Evolutionary conservation across 257 asterid genomes (phyloP).

Genomic region (Eucommia ulmoides): DNA sequence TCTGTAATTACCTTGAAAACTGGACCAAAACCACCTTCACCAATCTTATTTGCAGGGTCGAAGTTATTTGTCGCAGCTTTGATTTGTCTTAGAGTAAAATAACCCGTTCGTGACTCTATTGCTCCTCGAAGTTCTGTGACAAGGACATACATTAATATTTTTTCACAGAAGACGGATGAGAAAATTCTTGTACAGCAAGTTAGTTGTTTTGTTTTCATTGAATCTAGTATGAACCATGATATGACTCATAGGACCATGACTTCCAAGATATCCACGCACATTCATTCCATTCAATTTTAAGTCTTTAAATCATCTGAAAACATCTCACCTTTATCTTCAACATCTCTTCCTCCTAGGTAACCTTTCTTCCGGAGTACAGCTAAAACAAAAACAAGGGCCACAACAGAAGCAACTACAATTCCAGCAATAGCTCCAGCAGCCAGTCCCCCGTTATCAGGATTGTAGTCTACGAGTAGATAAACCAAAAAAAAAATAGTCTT

Average conservation of each 20-base stretch:
- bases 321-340: slow-evolving; percentile 45
- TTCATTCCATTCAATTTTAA: too few species aligned
- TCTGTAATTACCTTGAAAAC: slow-evolving; percentile 26
- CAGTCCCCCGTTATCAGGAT: slow-evolving; percentile 36
- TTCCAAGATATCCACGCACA: too few species aligned
- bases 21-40: slow-evolving; percentile 42
- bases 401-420: slow-evolving; percentile 40
- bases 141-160: too few species aligned
- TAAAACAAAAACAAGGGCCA: slow-evolving; percentile 24
- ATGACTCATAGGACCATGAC: too few species aligned
- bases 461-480: too few species aligned
- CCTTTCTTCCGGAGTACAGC: slow-evolving; percentile 54
- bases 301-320: not conserved
- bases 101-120: slow-evolving; percentile 33
- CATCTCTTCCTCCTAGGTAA: slow-evolving; percentile 33
- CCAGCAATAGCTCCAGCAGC: slow-evolving; percentile 63
- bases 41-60: slow-evolving; percentile 29
- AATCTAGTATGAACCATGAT: too few species aligned
- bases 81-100: slow-evolving; percentile 29
- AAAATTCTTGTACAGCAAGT: too few species aligned
- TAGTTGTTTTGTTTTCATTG: too few species aligned
- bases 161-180: too few species aligned
- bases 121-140: slow-evolving; percentile 35
- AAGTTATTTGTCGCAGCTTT: slow-evolving; percentile 33
- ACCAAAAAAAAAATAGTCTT: too few species aligned